Evolutionary conservation across 257 asterid species (phyloP).

Genomic region (Cynanchum wilfordii): DNA sequence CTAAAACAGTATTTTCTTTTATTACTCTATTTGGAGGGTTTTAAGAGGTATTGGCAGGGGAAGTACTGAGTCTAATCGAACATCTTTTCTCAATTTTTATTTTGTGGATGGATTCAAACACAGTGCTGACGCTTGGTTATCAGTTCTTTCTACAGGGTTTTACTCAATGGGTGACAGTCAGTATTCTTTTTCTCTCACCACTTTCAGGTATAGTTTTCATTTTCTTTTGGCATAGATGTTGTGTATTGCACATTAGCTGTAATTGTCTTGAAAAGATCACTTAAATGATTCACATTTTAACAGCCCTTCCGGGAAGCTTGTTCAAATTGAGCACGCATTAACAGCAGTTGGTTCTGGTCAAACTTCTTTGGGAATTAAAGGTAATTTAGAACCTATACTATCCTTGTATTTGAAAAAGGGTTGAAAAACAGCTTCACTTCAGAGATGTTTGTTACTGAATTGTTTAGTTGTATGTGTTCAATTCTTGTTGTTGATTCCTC

Average conservation of each 20-base stretch:
- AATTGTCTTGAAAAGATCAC: not conserved
- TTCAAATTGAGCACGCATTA: conserved; percentile 96
- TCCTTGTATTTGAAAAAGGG: not conserved
- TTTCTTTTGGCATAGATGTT: not conserved
- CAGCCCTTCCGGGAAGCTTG: conserved; percentile 98
- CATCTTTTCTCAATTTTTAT: not conserved
- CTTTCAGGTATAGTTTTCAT: conserved; percentile 64
- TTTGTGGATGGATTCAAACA: not conserved
- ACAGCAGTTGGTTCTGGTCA: conserved; percentile 99
- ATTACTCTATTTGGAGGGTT: not conserved
- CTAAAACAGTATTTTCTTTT: not conserved
- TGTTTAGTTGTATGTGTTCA: not conserved
- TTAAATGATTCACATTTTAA: conserved; percentile 7
- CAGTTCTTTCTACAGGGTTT: conserved; percentile 11
- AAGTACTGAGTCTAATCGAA: not conserved
- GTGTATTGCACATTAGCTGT: not conserved
- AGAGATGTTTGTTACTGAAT: not conserved
- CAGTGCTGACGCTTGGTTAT: not conserved
- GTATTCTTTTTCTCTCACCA: conserved; percentile 97
- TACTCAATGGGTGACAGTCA: conserved; percentile 91
- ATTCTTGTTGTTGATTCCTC: not conserved
- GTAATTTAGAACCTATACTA: conserved; percentile 24
- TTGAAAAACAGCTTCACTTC: not conserved
- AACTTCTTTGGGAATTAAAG: conserved; percentile 96
- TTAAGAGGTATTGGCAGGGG: not conserved